Conservation (phyloP, 768 basidiomycete species). For the Lactifluus piperatus region DNA sequence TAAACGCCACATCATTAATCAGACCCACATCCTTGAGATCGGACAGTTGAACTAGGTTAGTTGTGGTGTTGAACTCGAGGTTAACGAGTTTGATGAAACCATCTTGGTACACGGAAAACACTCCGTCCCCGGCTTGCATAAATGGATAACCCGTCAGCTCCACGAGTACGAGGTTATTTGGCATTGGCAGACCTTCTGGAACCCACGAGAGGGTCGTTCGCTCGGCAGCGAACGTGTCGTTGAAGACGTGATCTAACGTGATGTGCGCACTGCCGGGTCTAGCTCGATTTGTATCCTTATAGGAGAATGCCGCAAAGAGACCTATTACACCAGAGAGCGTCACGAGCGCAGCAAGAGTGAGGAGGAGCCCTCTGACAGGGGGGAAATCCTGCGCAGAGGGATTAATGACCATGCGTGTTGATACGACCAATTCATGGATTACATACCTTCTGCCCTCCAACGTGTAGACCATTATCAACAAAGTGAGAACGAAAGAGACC, state of each 20-base stretch:
- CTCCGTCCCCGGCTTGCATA: constrained; percentile 80
- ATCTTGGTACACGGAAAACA: constrained; percentile 58
- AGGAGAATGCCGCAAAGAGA: constrained; percentile 66
- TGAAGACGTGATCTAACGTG: constrained; percentile 86
- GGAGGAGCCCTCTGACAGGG: constrained; percentile 53
- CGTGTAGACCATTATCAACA: constrained; percentile 28
- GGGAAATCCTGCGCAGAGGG: constrained; percentile 34
- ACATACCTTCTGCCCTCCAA: constrained; percentile 32
- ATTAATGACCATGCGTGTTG: constrained; percentile 1
- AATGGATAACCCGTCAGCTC: constrained; percentile 6
- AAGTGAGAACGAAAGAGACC: constrained; percentile 7
- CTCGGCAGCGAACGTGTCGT: constrained; percentile 68
- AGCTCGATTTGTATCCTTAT: constrained; percentile 47
- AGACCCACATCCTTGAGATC: constrained; percentile 59
- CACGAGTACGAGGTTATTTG: neutral
- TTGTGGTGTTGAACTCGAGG: constrained; percentile 64
- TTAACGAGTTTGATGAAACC: constrained; percentile 74
- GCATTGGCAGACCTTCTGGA: constrained; percentile 63
- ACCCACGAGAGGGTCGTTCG: constrained; percentile 67
- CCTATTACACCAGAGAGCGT: constrained; percentile 61
- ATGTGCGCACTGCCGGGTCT: constrained; percentile 53
- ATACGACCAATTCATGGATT: neutral
- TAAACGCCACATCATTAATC: neutral
- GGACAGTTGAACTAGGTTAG: constrained; percentile 42
- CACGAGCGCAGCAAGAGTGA: constrained; percentile 52